A percentile compares a stretch with the other conserved stretches of the same genome.
Evolutionary conservation across 805 yeast species (phyloP).

Genomic region (Suhomyces sp.): DNA sequence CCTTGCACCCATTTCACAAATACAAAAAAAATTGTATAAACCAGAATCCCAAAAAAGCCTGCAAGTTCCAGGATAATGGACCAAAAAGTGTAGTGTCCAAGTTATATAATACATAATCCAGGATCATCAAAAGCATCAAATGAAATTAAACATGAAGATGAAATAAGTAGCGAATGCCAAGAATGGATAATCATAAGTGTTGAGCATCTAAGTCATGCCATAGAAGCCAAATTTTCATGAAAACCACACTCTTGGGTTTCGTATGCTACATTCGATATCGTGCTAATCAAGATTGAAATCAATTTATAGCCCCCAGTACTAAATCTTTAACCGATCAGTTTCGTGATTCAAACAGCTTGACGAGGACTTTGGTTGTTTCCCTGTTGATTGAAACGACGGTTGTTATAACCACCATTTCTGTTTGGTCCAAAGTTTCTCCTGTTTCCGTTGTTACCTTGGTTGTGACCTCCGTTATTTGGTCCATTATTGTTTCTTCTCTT

Average conservation of each 20-base stretch:
- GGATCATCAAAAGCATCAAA: constrained; percentile 5
- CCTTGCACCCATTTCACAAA: constrained; percentile 3
- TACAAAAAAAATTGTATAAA: constrained; percentile 2
- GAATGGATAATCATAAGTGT: neutral
- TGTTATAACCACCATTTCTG: constrained; percentile 25
- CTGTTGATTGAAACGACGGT: constrained; percentile 19
- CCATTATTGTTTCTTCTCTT: constrained; percentile 41
- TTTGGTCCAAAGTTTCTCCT: constrained; percentile 20
- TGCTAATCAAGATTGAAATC: neutral
- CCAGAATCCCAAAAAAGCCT: constrained; percentile 4
- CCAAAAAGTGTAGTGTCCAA: neutral
- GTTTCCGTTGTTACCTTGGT: constrained; percentile 13
- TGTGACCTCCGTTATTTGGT: constrained; percentile 16
- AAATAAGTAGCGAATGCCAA: neutral
- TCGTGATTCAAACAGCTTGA: constrained; percentile 1
- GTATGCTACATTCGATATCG: neutral
- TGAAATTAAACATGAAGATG: neutral
- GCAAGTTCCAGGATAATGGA: constrained; percentile 3
- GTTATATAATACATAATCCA: constrained; percentile 6
- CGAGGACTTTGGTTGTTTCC: constrained; percentile 3
- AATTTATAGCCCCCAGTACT: neutral
- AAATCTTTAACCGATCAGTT: neutral
- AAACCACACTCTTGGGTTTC: neutral
- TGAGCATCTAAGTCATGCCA: neutral
- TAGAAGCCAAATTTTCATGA: neutral